Evolutionary conservation across 2,329 filamentous ascomycete genomes (phyloP).

Genomic region (Tolypocladium paradoxum): DNA sequence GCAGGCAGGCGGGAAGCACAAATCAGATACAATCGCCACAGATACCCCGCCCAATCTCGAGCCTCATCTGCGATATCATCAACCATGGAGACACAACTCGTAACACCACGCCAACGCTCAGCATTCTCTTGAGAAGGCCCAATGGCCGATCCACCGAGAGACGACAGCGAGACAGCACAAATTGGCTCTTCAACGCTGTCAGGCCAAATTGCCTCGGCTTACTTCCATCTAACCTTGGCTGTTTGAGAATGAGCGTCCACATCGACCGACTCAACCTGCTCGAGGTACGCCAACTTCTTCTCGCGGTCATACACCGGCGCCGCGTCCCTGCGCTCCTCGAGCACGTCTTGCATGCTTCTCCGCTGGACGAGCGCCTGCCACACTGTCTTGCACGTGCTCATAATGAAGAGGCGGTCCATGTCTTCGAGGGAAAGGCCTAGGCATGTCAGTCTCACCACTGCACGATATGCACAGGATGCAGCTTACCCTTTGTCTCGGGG

Average conservation of each 20-base stretch:
- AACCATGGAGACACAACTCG: no score
- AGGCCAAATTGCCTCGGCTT: background rate
- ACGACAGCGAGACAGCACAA: no score
- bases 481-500: constrained; percentile 37
- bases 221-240: background rate
- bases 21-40: no score
- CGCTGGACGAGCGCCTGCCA: constrained; percentile 9
- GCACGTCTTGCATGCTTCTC: background rate
- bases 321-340: background rate
- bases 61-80: no score
- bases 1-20: no score
- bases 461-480: background rate
- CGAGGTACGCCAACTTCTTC: background rate
- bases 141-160: no score
- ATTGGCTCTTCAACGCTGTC: no score
- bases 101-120: no score
- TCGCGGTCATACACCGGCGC: background rate
- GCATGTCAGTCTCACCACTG: background rate
- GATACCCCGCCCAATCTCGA: no score
- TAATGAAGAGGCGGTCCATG: constrained; percentile 27
- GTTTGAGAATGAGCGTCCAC: background rate
- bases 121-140: no score
- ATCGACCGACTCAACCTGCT: background rate
- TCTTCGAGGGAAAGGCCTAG: constrained; percentile 32
- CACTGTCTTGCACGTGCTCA: constrained; percentile 20